phyloP scores from a whole-genome alignment of 139 green algal species.

The Tetradesmus lagerheimii region DNA sequence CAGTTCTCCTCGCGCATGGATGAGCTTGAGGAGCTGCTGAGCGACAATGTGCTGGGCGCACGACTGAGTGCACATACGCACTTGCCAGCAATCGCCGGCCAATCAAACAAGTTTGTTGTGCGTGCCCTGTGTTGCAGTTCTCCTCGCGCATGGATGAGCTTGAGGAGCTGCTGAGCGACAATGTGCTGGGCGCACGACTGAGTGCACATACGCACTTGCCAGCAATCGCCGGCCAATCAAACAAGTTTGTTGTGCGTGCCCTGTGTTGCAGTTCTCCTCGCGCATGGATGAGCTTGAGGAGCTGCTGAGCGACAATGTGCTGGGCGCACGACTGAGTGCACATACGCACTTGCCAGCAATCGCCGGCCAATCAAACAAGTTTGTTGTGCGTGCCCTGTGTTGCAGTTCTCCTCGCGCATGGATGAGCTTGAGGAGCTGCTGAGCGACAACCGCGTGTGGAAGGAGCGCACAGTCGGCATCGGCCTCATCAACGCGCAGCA shows the following conservation, averaged over 20 bases:
- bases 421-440: slow-evolving; percentile 94
- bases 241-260: not conserved
- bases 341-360: too few relatives aligned
- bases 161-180: slow-evolving; percentile 67
- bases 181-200: not conserved
- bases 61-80: too few relatives aligned
- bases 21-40: slow-evolving; percentile 83
- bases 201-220: too few relatives aligned
- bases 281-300: slow-evolving; percentile 92
- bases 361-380: not conserved
- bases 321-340: too few relatives aligned
- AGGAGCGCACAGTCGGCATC: slow-evolving; percentile 89
- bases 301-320: not conserved
- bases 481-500: slow-evolving; percentile 86
- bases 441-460: slow-evolving; percentile 90
- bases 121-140: slow-evolving; percentile 63
- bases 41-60: not conserved
- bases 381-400: not conserved
- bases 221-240: not conserved
- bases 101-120: not conserved
- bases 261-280: slow-evolving; percentile 74
- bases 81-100: too few relatives aligned
- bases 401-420: slow-evolving; percentile 84
- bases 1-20: slow-evolving; percentile 87
- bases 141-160: slow-evolving; percentile 87